These are phyloP conservation scores for Cryptosporidium xiaoi DNA, from an alignment of 169 alveolate species.

Conservation along the genomic window DNA sequence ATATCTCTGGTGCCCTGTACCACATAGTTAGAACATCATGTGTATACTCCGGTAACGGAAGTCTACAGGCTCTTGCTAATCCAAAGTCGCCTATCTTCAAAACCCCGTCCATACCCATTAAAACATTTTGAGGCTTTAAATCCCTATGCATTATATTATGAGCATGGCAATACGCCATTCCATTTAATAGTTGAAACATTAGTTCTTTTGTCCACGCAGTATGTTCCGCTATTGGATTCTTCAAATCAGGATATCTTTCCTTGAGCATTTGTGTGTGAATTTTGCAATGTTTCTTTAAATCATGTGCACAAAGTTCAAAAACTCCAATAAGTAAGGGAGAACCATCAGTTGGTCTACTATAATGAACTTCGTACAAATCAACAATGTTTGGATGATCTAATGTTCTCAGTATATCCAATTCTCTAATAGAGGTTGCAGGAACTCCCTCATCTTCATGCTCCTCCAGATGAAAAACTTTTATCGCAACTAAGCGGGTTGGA, in stretches of 20 bases:
- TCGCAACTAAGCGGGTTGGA: slow-evolving; percentile 81
- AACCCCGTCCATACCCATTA: slow-evolving; percentile 83
- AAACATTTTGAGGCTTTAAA: slow-evolving; percentile 88
- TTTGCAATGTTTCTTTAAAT: slow-evolving; percentile 61
- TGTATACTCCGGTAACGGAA: slow-evolving; percentile 89
- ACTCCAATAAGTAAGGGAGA: slow-evolving; percentile 68
- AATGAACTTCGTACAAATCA: slow-evolving; percentile 67
- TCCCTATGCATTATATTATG: slow-evolving; percentile 89
- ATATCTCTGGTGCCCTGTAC: slow-evolving; percentile 91
- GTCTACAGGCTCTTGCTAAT: slow-evolving; percentile 86
- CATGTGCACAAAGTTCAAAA: slow-evolving; percentile 72
- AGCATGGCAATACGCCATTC: slow-evolving; percentile 84
- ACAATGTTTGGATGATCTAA: slow-evolving; percentile 82
- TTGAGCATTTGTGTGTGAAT: slow-evolving; percentile 41
- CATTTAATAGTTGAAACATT: slow-evolving; percentile 83
- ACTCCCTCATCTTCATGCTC: slow-evolving; percentile 86
- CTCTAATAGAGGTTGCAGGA: slow-evolving; percentile 89
- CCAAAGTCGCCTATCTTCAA: slow-evolving; percentile 90
- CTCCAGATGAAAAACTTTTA: slow-evolving; percentile 81
- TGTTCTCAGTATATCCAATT: slow-evolving; percentile 80
- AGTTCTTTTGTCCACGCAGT: slow-evolving; percentile 74
- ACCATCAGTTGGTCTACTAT: slow-evolving; percentile 60
- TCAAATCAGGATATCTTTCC: slow-evolving; percentile 68
- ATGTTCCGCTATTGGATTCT: slow-evolving; percentile 70
- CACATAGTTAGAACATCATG: slow-evolving; percentile 88